These are phyloP conservation scores for Liquidambar formosana DNA, from an alignment of 164 flowering plant genomes.

Conservation along the genomic window DNA sequence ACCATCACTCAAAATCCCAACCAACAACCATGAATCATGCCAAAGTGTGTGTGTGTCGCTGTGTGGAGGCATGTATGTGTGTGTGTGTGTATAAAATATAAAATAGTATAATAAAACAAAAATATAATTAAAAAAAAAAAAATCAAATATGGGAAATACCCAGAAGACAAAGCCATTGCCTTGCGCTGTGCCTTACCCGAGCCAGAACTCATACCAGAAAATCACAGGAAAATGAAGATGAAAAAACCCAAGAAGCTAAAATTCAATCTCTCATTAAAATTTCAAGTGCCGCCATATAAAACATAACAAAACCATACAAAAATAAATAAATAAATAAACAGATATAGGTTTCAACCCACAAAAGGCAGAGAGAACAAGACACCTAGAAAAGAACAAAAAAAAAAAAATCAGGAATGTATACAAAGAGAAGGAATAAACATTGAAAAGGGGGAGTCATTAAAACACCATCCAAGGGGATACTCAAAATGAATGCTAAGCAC, in stretches of 20 bases:
- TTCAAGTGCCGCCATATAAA: conserved; percentile 1
- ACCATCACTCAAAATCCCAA: conserved; percentile 20
- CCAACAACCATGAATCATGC: conserved; percentile 21
- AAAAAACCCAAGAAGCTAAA: conserved; percentile 33
- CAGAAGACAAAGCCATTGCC: conserved; percentile 28
- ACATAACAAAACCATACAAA: conserved; percentile 6
- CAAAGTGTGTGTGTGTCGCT: not conserved
- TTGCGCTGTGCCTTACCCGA: conserved; percentile 20
- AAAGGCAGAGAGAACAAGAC: conserved; percentile 28
- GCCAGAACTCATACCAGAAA: conserved; percentile 13
- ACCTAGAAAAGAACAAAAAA: conserved; percentile 37
- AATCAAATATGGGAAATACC: conserved; percentile 19
- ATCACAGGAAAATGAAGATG: conserved; percentile 12
- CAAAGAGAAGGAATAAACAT: conserved; percentile 42
- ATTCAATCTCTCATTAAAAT: conserved; percentile 13
- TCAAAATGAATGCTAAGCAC: conserved; percentile 7
- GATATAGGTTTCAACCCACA: conserved; percentile 2
- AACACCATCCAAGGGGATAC: conserved; percentile 25
- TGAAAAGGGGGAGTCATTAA: conserved; percentile 42
- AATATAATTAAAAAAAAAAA: not conserved
- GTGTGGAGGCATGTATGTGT: too few relatives aligned
- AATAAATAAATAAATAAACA: not conserved
- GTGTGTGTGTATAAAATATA: not conserved
- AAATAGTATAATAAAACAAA: too few relatives aligned
- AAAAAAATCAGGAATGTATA: conserved; percentile 19